phyloP scores from a whole-genome alignment of 495 filamentous ascomycete genomes.

The Xylona heveae region DNA sequence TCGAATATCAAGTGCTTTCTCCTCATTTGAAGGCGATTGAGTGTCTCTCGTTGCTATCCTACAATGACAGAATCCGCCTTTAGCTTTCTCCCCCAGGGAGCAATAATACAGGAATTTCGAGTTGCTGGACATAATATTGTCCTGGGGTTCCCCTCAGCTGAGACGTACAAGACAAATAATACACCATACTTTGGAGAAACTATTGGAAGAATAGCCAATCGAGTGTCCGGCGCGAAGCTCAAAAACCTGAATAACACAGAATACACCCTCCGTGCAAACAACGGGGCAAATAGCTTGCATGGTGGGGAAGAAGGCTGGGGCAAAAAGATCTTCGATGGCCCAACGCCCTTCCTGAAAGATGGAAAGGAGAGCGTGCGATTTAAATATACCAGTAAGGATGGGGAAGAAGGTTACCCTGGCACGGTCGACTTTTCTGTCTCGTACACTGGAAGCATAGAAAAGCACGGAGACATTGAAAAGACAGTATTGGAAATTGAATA shows the following conservation, averaged over 20 bases:
- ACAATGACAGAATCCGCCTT: conserved; percentile 8
- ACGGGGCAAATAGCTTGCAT: conserved; percentile 62
- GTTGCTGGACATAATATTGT: conserved; percentile 69
- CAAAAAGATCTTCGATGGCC: conserved; percentile 62
- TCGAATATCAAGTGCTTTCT: no score
- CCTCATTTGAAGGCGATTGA: no score
- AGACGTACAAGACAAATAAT: conserved; percentile 54
- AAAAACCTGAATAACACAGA: conserved; percentile 45
- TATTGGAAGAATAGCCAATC: conserved; percentile 83
- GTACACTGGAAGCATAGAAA: conserved; percentile 55
- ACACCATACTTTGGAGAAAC: conserved; percentile 72
- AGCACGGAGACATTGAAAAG: conserved; percentile 28
- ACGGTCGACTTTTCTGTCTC: conserved; percentile 56
- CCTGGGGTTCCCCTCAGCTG: conserved; percentile 52
- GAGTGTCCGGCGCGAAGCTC: conserved; percentile 52
- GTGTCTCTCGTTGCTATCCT: no score
- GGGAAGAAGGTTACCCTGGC: conserved; percentile 74
- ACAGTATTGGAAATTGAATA: conserved; percentile 66
- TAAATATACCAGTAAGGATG: conserved; percentile 46
- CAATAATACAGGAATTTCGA: conserved; percentile 68
- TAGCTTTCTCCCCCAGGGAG: conserved; percentile 65
- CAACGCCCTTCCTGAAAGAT: conserved; percentile 35
- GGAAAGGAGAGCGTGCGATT: conserved; percentile 63
- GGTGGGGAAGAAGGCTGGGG: conserved; percentile 72
- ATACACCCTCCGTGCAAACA: conserved; percentile 50